A percentile compares a stretch with the other conserved stretches of the same genome.
Evolutionary conservation across 768 basidiomycete genomes (phyloP).

Genomic region (Tremella mesenterica): DNA sequence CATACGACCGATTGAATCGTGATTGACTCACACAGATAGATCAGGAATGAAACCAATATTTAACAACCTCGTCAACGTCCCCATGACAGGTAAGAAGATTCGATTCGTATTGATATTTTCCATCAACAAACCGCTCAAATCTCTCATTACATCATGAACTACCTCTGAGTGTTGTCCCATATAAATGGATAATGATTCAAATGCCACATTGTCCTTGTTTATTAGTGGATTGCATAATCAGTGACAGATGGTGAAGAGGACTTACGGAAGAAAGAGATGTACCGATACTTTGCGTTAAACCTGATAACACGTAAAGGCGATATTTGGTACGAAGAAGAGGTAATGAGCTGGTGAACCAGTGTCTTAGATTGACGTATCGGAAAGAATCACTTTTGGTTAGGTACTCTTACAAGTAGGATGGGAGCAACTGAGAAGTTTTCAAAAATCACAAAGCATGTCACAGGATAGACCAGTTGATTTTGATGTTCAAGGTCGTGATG

Average conservation of each 20-base stretch:
- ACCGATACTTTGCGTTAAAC: too few species aligned
- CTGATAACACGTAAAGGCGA: too few species aligned
- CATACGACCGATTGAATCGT: too few species aligned
- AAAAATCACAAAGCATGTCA: not conserved
- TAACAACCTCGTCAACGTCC: slow-evolving; percentile 53
- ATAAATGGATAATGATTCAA: too few species aligned
- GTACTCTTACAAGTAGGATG: too few species aligned
- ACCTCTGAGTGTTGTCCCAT: too few species aligned
- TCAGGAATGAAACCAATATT: slow-evolving; percentile 12
- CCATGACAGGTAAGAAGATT: slow-evolving; percentile 71
- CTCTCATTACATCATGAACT: slow-evolving; percentile 50
- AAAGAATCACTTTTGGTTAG: too few species aligned
- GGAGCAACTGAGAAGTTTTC: too few species aligned
- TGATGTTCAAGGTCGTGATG: not conserved
- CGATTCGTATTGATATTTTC: slow-evolving; percentile 57
- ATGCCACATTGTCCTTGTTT: too few species aligned
- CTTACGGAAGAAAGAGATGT: too few species aligned
- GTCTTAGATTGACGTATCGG: slow-evolving; percentile 21
- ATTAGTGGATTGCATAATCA: too few species aligned
- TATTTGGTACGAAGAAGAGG: slow-evolving; percentile 19
- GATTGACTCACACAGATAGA: not conserved
- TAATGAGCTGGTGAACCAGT: slow-evolving; percentile 23
- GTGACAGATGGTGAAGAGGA: too few species aligned
- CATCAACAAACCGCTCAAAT: slow-evolving; percentile 55
- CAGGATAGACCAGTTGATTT: not conserved